Evolutionary conservation across 192 early-diverging fungal genomes (phyloP).

Genomic region (Coemansia sp.): DNA sequence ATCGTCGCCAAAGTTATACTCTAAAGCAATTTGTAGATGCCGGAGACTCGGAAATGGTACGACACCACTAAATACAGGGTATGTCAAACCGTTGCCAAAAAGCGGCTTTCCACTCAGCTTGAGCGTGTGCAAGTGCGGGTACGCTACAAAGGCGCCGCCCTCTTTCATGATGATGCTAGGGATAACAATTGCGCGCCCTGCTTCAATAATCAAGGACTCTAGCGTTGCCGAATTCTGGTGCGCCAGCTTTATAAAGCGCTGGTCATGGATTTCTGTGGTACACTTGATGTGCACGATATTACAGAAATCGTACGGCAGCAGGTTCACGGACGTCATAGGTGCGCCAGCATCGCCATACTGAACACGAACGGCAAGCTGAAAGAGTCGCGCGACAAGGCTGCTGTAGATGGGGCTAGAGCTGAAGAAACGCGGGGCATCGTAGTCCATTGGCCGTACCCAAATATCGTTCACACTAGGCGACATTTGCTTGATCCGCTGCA

Average conservation of each 20-base stretch:
- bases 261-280: too few relatives aligned
- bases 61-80: background rate
- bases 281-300: background rate
- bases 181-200: too few relatives aligned
- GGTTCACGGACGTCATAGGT: too few relatives aligned
- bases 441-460: background rate
- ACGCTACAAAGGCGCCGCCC: background rate
- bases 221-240: background rate
- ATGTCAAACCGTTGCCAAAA: too few relatives aligned
- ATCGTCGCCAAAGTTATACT: background rate
- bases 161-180: background rate
- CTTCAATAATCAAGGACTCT: too few relatives aligned
- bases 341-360: background rate
- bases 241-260: background rate
- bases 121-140: background rate
- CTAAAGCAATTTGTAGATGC: background rate
- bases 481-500: background rate
- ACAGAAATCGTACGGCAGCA: too few relatives aligned
- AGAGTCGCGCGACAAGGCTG: background rate
- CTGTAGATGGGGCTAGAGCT: background rate
- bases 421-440: too few relatives aligned
- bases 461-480: background rate
- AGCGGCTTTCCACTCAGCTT: background rate
- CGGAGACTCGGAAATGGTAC: background rate
- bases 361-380: background rate